These are phyloP conservation scores for Tulasnella sp. DNA, from an alignment of 768 basidiomycete genomes.

Conservation along the genomic window DNA sequence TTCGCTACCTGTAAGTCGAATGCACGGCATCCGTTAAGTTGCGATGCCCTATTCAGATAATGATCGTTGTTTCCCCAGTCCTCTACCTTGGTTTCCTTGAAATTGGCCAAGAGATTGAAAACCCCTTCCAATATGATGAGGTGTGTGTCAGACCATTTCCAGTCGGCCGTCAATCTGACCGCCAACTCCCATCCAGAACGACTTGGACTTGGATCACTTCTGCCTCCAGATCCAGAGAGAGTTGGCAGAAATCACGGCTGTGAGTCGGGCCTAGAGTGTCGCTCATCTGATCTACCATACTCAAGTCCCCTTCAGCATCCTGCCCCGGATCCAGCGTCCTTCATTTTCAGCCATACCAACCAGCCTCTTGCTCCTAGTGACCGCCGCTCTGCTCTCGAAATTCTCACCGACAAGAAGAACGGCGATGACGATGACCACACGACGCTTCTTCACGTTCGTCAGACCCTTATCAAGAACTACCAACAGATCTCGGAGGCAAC, in stretches of 20 bases:
- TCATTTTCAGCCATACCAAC: constrained; percentile 51
- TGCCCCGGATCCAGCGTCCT: constrained; percentile 43
- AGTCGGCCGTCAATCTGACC: background rate
- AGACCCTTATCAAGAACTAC: constrained; percentile 32
- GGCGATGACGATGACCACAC: constrained; percentile 30
- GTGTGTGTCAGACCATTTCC: background rate
- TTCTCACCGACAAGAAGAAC: constrained; percentile 36
- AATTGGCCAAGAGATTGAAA: constrained; percentile 29
- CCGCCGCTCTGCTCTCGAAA: constrained; percentile 47
- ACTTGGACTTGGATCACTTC: constrained; percentile 49
- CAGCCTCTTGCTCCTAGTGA: constrained; percentile 65
- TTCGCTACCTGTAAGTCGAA: constrained; percentile 16
- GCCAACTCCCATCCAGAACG: background rate
- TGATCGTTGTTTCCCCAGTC: too few relatives aligned
- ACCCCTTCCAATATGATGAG: constrained; percentile 32
- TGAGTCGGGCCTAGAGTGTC: constrained; percentile 32
- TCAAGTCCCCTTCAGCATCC: constrained; percentile 40
- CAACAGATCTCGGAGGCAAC: background rate
- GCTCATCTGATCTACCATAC: too few relatives aligned
- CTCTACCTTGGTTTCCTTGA: constrained; percentile 31
- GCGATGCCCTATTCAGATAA: too few relatives aligned
- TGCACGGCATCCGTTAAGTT: background rate
- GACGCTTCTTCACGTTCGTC: constrained; percentile 29
- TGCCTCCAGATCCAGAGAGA: constrained; percentile 59
- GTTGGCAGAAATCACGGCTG: constrained; percentile 59